A percentile compares a stretch with the other conserved stretches of the same genome.
Conservation (phyloP, 225 moss, liverwort and hornwort genomes). For the Takakia lepidozioides region DNA sequence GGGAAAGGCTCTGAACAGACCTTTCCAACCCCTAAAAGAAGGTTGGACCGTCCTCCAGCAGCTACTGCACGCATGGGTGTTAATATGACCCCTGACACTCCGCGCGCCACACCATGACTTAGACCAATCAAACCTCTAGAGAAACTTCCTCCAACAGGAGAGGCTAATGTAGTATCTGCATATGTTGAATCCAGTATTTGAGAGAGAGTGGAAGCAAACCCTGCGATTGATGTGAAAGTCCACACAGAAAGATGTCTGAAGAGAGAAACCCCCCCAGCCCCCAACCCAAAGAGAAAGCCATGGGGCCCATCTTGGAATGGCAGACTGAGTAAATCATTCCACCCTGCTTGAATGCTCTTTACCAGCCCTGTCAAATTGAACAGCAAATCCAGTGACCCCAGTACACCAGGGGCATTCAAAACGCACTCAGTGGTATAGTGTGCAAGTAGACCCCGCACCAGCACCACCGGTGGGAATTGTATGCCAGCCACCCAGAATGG, state of each 20-base stretch:
- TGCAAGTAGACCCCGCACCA: constrained; percentile 12
- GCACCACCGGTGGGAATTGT: constrained; percentile 8
- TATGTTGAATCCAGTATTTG: constrained; percentile 13
- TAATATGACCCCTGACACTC: constrained; percentile 11
- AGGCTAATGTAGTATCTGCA: constrained; percentile 2
- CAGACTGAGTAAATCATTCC: constrained; percentile 11
- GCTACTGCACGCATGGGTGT: constrained; percentile 17
- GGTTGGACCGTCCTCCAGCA: constrained; percentile 9
- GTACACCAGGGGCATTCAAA: constrained; percentile 8
- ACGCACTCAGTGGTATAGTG: constrained; percentile 12
- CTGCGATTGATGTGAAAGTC: constrained; percentile 16
- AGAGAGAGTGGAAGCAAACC: constrained; percentile 13
- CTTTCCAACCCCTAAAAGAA: constrained; percentile 12
- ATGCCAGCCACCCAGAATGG: constrained; percentile 5
- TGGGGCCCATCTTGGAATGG: constrained; percentile 13
- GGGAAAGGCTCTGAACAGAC: neutral
- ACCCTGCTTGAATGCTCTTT: constrained; percentile 13
- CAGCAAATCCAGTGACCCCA: constrained; percentile 13
- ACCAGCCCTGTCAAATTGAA: constrained; percentile 12
- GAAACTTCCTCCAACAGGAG: constrained; percentile 9
- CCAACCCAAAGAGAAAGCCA: constrained; percentile 14
- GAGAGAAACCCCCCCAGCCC: constrained; percentile 11
- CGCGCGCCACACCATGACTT: constrained; percentile 10
- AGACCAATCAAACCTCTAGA: constrained; percentile 11
- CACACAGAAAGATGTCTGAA: constrained; percentile 12